phyloP scores from a whole-genome alignment of 164 flowering plant genomes.

The Aristolochia californica region DNA sequence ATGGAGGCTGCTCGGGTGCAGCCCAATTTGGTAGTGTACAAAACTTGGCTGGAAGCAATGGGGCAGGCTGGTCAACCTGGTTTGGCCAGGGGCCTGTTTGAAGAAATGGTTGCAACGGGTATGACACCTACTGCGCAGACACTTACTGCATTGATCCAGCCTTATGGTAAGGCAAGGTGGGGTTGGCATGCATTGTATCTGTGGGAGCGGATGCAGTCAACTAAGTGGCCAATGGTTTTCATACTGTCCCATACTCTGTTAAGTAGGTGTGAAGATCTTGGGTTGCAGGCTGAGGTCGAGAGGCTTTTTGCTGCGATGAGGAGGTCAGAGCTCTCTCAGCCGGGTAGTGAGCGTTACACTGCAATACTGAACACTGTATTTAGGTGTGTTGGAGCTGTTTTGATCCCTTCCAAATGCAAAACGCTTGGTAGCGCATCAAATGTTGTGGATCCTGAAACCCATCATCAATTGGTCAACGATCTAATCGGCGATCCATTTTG shows the following conservation, averaged over 20 bases:
- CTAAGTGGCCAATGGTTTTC: conserved; percentile 79
- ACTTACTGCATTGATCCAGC: conserved; percentile 65
- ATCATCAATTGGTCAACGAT: conserved; percentile 59
- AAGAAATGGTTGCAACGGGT: conserved; percentile 67
- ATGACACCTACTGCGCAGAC: conserved; percentile 67
- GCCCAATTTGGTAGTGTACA: conserved; percentile 85
- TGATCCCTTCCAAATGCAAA: conserved; percentile 51
- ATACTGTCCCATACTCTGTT: conserved; percentile 71
- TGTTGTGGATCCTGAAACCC: conserved; percentile 66
- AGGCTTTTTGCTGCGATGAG: conserved; percentile 78
- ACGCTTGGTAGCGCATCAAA: conserved; percentile 46
- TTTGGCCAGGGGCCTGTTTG: conserved; percentile 60
- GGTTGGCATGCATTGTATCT: conserved; percentile 62
- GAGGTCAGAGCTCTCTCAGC: conserved; percentile 32
- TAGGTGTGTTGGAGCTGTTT: conserved; percentile 46
- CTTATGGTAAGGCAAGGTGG: conserved; percentile 93
- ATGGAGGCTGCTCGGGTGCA: conserved; percentile 60
- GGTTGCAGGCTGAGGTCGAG: conserved; percentile 79
- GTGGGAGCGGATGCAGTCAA: conserved; percentile 69
- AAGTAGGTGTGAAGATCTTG: conserved; percentile 96
- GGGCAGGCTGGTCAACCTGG: conserved; percentile 96
- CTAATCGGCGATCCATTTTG: conserved; percentile 52
- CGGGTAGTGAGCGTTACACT: conserved; percentile 85
- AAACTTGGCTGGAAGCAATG: conserved; percentile 76
- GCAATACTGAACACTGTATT: conserved; percentile 75